Evolutionary conservation across 257 asterid species (phyloP).

Genomic region (Fraxinus pennsylvanica): DNA sequence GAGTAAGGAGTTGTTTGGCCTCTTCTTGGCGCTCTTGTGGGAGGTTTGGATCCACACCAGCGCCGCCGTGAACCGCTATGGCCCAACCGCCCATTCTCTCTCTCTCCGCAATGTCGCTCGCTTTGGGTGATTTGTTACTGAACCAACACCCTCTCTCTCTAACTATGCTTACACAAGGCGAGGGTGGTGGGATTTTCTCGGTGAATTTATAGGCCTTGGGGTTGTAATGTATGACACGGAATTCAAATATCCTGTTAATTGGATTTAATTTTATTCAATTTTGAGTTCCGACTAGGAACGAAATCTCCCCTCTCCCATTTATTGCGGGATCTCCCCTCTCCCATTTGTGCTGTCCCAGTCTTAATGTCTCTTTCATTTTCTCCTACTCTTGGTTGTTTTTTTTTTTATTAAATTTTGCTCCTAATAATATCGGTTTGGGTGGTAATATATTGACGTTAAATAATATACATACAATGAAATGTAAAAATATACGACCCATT

Average conservation of each 20-base stretch:
- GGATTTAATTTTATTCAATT: neutral
- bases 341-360: too few species aligned
- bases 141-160: neutral
- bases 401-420: too few species aligned
- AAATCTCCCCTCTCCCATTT: neutral
- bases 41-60: slow-evolving; percentile 97
- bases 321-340: too few species aligned
- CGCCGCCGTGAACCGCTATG: slow-evolving; percentile 99
- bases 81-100: slow-evolving; percentile 91
- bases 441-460: too few species aligned
- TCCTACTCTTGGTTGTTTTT: too few species aligned
- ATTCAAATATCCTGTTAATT: neutral
- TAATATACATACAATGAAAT: too few species aligned
- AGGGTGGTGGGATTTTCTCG: neutral
- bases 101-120: slow-evolving; percentile 5
- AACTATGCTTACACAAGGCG: neutral
- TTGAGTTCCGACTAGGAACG: neutral
- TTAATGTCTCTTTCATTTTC: too few species aligned
- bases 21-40: slow-evolving; percentile 76
- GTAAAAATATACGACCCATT: too few species aligned
- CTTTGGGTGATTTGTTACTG: neutral
- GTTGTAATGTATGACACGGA: neutral
- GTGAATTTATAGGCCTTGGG: slow-evolving; percentile 25
- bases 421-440: too few species aligned
- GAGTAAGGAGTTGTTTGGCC: slow-evolving; percentile 83